phyloP scores from a whole-genome alignment of 768 basidiomycete species.

The Russula compacta region DNA sequence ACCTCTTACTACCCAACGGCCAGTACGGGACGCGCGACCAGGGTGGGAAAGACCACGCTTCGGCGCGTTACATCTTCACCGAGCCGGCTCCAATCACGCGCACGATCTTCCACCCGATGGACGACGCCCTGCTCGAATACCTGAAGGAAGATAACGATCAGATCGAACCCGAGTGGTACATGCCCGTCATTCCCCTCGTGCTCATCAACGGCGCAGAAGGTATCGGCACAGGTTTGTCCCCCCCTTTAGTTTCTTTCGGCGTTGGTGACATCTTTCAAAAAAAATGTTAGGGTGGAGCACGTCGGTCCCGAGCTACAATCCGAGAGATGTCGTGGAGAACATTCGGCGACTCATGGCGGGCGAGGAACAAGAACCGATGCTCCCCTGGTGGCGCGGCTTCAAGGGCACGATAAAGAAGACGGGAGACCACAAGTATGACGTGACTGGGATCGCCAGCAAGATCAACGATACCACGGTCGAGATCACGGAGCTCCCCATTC shows the following conservation, averaged over 20 bases:
- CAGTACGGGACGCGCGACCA: constrained; percentile 91
- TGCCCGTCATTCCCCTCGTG: constrained; percentile 82
- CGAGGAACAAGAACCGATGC: constrained; percentile 78
- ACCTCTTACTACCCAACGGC: constrained; percentile 78
- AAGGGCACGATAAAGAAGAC: constrained; percentile 76
- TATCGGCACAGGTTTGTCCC: constrained; percentile 79
- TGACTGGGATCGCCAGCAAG: constrained; percentile 65
- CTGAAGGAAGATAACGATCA: constrained; percentile 76
- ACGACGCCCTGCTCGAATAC: constrained; percentile 78
- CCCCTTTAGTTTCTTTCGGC: not conserved
- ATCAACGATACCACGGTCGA: constrained; percentile 84
- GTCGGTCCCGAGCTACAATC: constrained; percentile 85
- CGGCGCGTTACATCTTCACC: constrained; percentile 94
- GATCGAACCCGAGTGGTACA: constrained; percentile 93
- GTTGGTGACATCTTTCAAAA: not conserved
- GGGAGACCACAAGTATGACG: constrained; percentile 80
- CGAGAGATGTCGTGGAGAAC: constrained; percentile 81
- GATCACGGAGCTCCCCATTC: constrained; percentile 91
- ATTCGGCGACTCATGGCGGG: constrained; percentile 77
- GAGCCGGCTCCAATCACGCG: constrained; percentile 66
- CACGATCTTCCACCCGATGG: constrained; percentile 67
- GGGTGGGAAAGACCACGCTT: constrained; percentile 95
- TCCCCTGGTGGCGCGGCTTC: constrained; percentile 97
- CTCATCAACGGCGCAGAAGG: constrained; percentile 94
- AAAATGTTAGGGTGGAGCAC: constrained; percentile 81